These are phyloP conservation scores for Sporothrix inflata DNA, from an alignment of 2,329 filamentous ascomycete species.

Conservation along the genomic window DNA sequence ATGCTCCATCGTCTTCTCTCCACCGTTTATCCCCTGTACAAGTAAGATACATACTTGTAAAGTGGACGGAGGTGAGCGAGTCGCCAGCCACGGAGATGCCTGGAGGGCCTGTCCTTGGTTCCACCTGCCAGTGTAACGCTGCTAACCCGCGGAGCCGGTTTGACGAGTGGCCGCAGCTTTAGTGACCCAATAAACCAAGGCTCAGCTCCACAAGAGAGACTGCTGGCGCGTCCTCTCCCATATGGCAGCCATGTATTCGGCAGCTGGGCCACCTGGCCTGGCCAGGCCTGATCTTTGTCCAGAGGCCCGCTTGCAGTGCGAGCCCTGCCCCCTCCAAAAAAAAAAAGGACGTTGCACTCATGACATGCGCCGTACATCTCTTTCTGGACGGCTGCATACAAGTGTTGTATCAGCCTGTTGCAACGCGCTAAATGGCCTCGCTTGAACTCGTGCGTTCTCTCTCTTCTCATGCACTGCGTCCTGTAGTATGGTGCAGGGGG, in stretches of 20 bases:
- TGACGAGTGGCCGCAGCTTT: slow-evolving; percentile 31
- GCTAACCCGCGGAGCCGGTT: slow-evolving; percentile 29
- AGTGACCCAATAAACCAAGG: slow-evolving; percentile 20
- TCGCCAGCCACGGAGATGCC: not conserved
- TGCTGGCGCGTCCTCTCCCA: not conserved
- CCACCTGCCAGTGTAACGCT: slow-evolving; percentile 22
- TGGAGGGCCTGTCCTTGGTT: not conserved
- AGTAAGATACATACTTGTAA: not conserved
- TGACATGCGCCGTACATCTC: slow-evolving; percentile 26
- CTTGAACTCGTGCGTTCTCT: not conserved
- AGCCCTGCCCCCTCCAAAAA: too few relatives aligned
- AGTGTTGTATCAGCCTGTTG: slow-evolving; percentile 11
- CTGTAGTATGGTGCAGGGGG: not conserved
- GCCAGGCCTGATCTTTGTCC: not conserved
- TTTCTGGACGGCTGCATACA: slow-evolving; percentile 33
- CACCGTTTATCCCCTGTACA: not conserved
- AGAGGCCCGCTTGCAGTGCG: not conserved
- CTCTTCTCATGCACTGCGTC: not conserved
- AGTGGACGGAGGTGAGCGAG: not conserved
- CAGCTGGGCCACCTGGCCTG: slow-evolving; percentile 2
- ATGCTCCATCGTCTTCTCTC: not conserved
- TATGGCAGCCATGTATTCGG: slow-evolving; percentile 19
- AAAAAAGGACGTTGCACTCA: not conserved
- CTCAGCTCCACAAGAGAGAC: slow-evolving; percentile 15
- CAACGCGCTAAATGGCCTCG: slow-evolving; percentile 2